A percentile compares a stretch with the other conserved stretches of the same genome.
These are phyloP conservation scores for Pyrus communis DNA, from an alignment of 306 rosid genomes.

Conservation along the genomic window DNA sequence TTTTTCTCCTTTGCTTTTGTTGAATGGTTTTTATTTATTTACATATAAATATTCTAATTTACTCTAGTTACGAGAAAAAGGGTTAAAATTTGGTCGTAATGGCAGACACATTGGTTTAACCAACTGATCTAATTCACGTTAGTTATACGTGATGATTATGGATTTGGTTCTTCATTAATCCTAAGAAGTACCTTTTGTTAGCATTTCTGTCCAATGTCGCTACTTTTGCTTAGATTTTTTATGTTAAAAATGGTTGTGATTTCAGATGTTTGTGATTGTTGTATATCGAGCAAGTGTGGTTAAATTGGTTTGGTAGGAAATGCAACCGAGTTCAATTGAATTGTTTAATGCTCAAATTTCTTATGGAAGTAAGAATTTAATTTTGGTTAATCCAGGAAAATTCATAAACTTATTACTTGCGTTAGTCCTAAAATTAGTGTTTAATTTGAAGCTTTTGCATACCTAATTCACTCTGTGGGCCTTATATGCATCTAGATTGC, in stretches of 20 bases:
- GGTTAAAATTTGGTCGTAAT: too few species aligned
- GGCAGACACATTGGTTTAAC: too few species aligned
- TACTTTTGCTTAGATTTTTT: background rate
- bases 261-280: background rate
- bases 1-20: background rate
- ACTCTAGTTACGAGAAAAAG: background rate
- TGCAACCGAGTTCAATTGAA: background rate
- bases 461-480: background rate
- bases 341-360: background rate
- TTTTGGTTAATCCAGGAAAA: background rate
- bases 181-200: too few species aligned
- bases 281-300: background rate
- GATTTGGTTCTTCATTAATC: background rate
- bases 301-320: background rate
- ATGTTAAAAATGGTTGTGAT: background rate
- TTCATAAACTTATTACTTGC: background rate
- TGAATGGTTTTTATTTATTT: background rate
- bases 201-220: background rate
- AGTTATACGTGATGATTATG: background rate
- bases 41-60: too few species aligned
- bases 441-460: background rate
- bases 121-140: too few species aligned
- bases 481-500: background rate
- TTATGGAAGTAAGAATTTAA: background rate
- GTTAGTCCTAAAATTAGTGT: background rate